Evolutionary conservation across 441 rosid genomes (phyloP), one percentile per base, ranked within the genome.

Genomic region (Populus hybrid): DNA sequence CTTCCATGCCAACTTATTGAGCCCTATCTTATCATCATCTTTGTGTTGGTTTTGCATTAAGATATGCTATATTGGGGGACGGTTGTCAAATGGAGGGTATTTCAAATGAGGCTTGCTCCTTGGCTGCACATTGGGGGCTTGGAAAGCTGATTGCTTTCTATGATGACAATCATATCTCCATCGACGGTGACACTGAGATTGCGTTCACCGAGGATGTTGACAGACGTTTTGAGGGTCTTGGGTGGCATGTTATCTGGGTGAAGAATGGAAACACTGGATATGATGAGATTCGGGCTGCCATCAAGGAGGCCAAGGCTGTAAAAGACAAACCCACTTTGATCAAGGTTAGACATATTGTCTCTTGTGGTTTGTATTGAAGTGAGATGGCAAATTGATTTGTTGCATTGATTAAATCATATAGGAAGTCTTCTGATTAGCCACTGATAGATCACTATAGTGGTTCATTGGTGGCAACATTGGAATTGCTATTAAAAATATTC

Each of bases 191-290:
- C 88, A 94, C 95, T 0, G 95, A 89, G 30, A 93, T 94, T 71
- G 98, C 99, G 16, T 93, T 94, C 79, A 94, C 98, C 0, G 99
- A 95, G 90, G 81, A 67, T 75, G 99, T 93, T 76, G 97, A 84
- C 26, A 80, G 59, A 61, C 94, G 98, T 78, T 95, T 92, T 26
- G 96, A 95, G 89, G 97, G 85, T 74, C 98, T 92, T 75, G 99
- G 99, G 9, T 95, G 99, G 98, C 97, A 95, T 81, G 94, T 95
- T 80, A 92, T 95, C 71, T 92, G 96, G 99, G 99, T 95, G 75
- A 95, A 93, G 94, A 93, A 92, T 72, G 98, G 99, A 61, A 93
- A 95, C 88, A 89, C 85, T 70, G 97, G 99, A 12, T 93, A 93
- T 78, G 98, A 95, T 82, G 98, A 95, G 2, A 93, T 95, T 46